These are phyloP conservation scores for Spathaspora arborariae DNA, from an alignment of 805 yeast genomes.

Conservation along the genomic window DNA sequence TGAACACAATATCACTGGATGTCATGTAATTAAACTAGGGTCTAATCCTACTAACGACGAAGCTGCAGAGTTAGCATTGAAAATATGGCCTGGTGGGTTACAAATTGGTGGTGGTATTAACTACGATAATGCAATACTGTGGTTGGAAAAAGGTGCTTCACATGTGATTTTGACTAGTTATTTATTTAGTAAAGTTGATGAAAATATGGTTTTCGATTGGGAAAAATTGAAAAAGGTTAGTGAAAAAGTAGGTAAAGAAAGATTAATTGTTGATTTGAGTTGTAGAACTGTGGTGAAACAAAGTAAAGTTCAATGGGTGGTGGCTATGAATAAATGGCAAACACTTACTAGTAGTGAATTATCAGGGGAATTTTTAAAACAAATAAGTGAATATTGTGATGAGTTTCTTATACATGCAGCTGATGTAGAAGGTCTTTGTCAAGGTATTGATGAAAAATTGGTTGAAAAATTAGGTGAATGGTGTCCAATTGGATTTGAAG, in stretches of 20 bases:
- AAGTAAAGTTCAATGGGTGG: constrained; percentile 61
- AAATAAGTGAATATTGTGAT: constrained; percentile 62
- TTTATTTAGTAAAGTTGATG: constrained; percentile 64
- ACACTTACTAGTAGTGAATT: constrained; percentile 69
- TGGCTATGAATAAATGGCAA: constrained; percentile 99
- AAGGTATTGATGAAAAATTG: constrained; percentile 82
- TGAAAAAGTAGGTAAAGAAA: constrained; percentile 54
- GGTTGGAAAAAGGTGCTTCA: constrained; percentile 74
- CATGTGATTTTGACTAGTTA: constrained; percentile 92
- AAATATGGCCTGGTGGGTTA: constrained; percentile 65
- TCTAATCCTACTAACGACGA: constrained; percentile 67
- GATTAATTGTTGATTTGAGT: constrained; percentile 84
- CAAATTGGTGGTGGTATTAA: constrained; percentile 96
- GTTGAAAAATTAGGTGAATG: constrained; percentile 74
- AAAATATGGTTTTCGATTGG: constrained; percentile 42
- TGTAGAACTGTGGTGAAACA: constrained; percentile 49
- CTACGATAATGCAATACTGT: constrained; percentile 62
- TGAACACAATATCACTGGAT: constrained; percentile 56
- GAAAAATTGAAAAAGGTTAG: constrained; percentile 52
- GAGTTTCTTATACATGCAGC: constrained; percentile 97
- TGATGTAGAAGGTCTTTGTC: constrained; percentile 95
- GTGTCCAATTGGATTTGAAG: constrained; percentile 51
- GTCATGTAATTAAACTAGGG: constrained; percentile 93
- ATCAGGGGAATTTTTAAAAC: constrained; percentile 46
- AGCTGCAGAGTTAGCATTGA: constrained; percentile 76